A percentile compares a stretch with the other conserved stretches of the same genome.
Evolutionary conservation across 352 stramenopile species (phyloP).

Genomic region (Globisporangium carolinianum): DNA sequence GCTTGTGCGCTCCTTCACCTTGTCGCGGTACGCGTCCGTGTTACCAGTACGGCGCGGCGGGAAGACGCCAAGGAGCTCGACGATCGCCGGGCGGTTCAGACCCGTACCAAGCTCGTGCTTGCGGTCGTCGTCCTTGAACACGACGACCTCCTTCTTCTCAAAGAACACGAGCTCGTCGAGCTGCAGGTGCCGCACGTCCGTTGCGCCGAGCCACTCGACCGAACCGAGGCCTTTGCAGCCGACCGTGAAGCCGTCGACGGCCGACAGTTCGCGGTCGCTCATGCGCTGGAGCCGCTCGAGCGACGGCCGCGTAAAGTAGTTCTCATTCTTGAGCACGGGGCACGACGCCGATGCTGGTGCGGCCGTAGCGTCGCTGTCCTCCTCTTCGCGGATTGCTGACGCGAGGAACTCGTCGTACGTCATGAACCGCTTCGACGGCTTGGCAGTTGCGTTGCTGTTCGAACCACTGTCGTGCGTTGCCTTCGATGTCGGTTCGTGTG

Average conservation of each 20-base stretch:
- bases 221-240: slow-evolving; percentile 71
- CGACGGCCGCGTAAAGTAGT: slow-evolving; percentile 75
- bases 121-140: slow-evolving; percentile 79
- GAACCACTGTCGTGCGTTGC: slow-evolving; percentile 24
- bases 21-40: slow-evolving; percentile 61
- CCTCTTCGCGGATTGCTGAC: slow-evolving; percentile 42
- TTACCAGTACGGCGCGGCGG: slow-evolving; percentile 52
- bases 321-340: slow-evolving; percentile 59
- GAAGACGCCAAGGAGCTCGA: slow-evolving; percentile 76
- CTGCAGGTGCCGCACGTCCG: slow-evolving; percentile 72
- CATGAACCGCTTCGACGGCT: slow-evolving; percentile 56
- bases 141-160: slow-evolving; percentile 81
- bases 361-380: slow-evolving; percentile 24
- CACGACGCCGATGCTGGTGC: slow-evolving; percentile 29
- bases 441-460: slow-evolving; percentile 14
- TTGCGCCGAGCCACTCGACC: slow-evolving; percentile 77
- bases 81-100: slow-evolving; percentile 71
- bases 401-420: slow-evolving; percentile 77
- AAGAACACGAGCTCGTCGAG: slow-evolving; percentile 76
- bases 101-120: slow-evolving; percentile 70
- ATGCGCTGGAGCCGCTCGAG: slow-evolving; percentile 67
- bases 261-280: slow-evolving; percentile 54
- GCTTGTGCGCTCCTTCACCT: slow-evolving; percentile 52
- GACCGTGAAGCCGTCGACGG: slow-evolving; percentile 73
- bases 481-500: slow-evolving; percentile 14